phyloP scores from a whole-genome alignment of 2,329 filamentous ascomycete genomes.

The Aspergillus sergii region DNA sequence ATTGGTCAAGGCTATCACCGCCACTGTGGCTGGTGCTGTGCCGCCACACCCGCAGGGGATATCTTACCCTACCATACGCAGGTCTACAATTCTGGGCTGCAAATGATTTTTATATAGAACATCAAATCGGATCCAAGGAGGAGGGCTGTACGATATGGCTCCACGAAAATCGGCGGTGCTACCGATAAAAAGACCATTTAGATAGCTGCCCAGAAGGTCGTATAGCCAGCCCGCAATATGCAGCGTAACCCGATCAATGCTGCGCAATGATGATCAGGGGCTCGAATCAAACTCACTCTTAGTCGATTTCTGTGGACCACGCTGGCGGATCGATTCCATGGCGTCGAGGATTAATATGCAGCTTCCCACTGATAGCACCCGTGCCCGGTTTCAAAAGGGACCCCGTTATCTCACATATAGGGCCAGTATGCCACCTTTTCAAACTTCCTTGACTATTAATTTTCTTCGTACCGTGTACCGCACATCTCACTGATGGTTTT shows the following conservation, averaged over 20 bases:
- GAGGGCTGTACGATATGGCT: neutral
- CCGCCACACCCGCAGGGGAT: neutral
- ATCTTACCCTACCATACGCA: neutral
- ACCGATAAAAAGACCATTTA: neutral
- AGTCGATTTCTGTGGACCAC: neutral
- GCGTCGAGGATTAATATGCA: constrained; percentile 10
- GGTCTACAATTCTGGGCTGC: neutral
- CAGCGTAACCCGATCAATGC: constrained; percentile 10
- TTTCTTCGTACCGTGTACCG: neutral
- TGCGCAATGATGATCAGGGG: constrained; percentile 4
- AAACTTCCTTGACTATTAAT: neutral
- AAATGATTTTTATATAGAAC: neutral
- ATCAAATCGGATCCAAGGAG: neutral
- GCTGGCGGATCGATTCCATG: neutral
- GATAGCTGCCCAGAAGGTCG: neutral
- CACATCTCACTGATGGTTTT: constrained; percentile 3
- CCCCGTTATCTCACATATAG: constrained; percentile 3
- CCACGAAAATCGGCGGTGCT: neutral
- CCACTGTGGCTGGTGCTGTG: constrained; percentile 34
- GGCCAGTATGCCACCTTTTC: neutral
- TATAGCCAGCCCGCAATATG: constrained; percentile 1
- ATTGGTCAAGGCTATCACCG: constrained; percentile 32
- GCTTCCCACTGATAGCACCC: constrained; percentile 15
- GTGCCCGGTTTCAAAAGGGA: neutral
- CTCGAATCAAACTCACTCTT: constrained; percentile 3